A percentile compares a stretch with the other conserved stretches of the same genome.
phyloP scores from a whole-genome alignment of 163 green algal genomes.

The Chlamydomonas reinhardtii region DNA sequence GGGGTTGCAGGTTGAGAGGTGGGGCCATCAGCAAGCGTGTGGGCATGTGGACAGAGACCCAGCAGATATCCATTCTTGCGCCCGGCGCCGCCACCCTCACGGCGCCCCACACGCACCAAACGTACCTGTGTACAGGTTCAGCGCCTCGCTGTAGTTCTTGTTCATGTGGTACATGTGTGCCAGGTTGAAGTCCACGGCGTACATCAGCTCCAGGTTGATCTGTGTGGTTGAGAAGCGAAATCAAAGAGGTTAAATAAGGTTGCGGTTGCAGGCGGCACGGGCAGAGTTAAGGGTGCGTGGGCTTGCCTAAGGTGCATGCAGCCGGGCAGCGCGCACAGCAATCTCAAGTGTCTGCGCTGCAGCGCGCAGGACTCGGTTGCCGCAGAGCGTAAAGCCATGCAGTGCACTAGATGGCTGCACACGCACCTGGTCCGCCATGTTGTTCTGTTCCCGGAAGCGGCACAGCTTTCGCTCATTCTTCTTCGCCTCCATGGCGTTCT shows the following conservation, averaged over 20 bases:
- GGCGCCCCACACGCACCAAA: no score
- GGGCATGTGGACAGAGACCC: no score
- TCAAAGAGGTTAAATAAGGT: no score
- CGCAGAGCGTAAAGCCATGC: no score
- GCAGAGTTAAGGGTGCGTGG: not conserved
- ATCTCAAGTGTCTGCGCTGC: no score
- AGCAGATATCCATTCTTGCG: no score
- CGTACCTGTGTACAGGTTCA: slow-evolving; percentile 76
- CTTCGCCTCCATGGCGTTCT: slow-evolving; percentile 82
- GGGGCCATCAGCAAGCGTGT: not conserved
- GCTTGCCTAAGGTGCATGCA: not conserved
- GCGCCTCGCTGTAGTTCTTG: slow-evolving; percentile 80
- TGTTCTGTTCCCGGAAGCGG: slow-evolving; percentile 73
- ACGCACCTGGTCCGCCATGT: slow-evolving; percentile 60
- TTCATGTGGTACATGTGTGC: slow-evolving; percentile 77
- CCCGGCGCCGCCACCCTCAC: no score
- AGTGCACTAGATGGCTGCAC: no score
- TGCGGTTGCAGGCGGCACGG: no score
- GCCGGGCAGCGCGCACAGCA: no score
- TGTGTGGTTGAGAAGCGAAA: not conserved
- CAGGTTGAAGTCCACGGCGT: slow-evolving; percentile 82
- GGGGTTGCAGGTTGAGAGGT: not conserved
- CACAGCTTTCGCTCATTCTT: slow-evolving; percentile 80
- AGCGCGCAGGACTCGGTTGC: no score
- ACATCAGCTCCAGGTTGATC: slow-evolving; percentile 85